Evolutionary conservation across 176 grass and related monocot genomes (phyloP), one percentile per base, ranked within the genome.

Genomic region (Eremochloa ophiuroides): DNA sequence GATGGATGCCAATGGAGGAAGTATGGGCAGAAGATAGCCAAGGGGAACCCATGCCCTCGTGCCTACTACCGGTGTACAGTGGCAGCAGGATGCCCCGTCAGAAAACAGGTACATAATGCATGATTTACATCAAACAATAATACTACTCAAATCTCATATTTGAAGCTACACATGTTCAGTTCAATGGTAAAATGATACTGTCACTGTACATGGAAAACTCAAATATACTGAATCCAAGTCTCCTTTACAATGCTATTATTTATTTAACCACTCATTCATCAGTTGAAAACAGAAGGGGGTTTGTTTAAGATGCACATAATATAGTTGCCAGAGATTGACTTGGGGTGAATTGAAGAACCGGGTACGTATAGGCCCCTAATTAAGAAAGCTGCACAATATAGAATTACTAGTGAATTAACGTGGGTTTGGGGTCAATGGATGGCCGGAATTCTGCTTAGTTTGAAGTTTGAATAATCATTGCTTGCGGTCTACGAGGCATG

Each of bases 1-100:
- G 95, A 98, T 7, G 92, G 95, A 15, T 94, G 90, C 56, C 95
- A 94, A 22, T 98, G 95, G 95, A 94, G 92, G 28, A 98, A 97
- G 80, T 93, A 98, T 33, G 95, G 95, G 10, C 95, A 98, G 62
- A 98, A 97, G 75, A 87, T 87, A 80, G 66, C 95, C 0, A 98
- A 94, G 85, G 95, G 92, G 42, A 98, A 98, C 83, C 92, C 95
- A 1, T 94, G 92, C 39, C 92, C 92, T 1, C 88, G 90, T 6
- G 90, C 92, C 22, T 98, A 94, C 78, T 93, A 98, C 72, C 87
- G 95, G 10, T 98, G 95, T 84, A 98, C 95, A 22, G 90, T 93
- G 37, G 81, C 83, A 39, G 43, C 77, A 40, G 92, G 80, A 48
- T 94, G 95, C 74, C 95, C 92, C 4, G 95, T 98, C 35, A 87